Base-by-base conservation (phyloP, 2,329 filamentous ascomycete genomes). In the Fusarium sp. region DNA sequence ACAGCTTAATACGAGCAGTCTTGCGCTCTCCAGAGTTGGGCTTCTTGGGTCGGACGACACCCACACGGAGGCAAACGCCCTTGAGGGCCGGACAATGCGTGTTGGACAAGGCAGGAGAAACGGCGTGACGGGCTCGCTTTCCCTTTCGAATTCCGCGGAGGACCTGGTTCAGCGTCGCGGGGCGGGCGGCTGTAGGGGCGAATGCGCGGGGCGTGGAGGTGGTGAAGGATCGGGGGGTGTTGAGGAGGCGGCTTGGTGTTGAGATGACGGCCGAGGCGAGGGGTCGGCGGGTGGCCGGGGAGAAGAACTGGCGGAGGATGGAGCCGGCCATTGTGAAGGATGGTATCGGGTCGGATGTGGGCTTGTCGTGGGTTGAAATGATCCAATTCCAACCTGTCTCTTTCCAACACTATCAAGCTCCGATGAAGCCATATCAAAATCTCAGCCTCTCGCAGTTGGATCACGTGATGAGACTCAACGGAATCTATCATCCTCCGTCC, bases 1-100 rank as follows among this genome's bases (percentile, higher is more conserved):
- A 97, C 82, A 99, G 87, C 77, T 95, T 89, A 22, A 99, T 93
- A 87, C 96, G 94, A 4, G 96, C 96, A 67, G 95, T 97, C 88
- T 99, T 99, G 74, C 97, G 89, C 88, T 98, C 95, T 65, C 95
- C 97, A 31, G 97, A 99, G 85, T 99, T 99, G 76, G 97, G 97
- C 86, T 99, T 99, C 92, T 99, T 99, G 66, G 97, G 97, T 81
- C 97, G 95, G 78, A 94, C 95, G 78, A 95, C 94, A 80, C 94
- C 95, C 70, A 98, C 97, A 82, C 97, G 95, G 74, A 99, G 86
- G 84, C 97, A 98, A 41, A 99, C 97, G 78, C 96, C 97, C 87
- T 98, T 98, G 85, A 98, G 92, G 81, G 93, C 91, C 5, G 97
- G 95, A 50, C 94, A 89, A 61, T 90, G 84, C 71, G 88, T 89